These are phyloP conservation scores for Davidsoniella australis DNA, from an alignment of 2,329 filamentous ascomycete species.

Conservation along the genomic window DNA sequence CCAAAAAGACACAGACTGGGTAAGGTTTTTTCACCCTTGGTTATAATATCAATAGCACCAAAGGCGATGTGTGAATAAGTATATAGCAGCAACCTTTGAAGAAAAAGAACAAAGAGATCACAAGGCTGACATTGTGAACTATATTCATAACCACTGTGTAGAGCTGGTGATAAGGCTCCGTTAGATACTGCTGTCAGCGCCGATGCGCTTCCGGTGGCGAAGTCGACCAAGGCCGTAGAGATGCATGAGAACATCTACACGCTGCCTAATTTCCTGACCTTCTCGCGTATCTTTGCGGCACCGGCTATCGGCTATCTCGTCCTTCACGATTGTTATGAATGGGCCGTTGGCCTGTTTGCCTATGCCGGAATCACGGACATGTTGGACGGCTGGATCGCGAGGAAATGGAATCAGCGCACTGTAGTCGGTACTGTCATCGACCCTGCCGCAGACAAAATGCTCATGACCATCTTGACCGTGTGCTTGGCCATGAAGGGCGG, in stretches of 20 bases:
- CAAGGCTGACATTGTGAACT: no score
- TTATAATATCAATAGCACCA: no score
- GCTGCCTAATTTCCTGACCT: slow-evolving; percentile 82
- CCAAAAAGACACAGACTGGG: no score
- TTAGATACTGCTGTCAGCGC: not conserved
- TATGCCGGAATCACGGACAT: slow-evolving; percentile 87
- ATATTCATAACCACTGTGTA: no score
- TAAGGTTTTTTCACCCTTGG: no score
- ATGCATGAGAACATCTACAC: slow-evolving; percentile 87
- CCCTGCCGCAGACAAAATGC: slow-evolving; percentile 87
- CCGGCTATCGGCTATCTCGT: slow-evolving; percentile 81
- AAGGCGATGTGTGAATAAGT: no score
- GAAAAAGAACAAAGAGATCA: no score
- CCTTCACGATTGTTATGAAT: slow-evolving; percentile 61
- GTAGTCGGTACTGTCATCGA: slow-evolving; percentile 91
- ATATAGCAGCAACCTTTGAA: no score
- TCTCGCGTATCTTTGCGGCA: slow-evolving; percentile 66
- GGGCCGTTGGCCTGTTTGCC: slow-evolving; percentile 70
- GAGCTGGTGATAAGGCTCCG: not conserved
- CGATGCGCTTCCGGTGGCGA: slow-evolving; percentile 6
- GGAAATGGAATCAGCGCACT: slow-evolving; percentile 72
- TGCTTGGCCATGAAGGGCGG: slow-evolving; percentile 69
- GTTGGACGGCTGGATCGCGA: slow-evolving; percentile 85
- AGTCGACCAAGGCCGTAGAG: slow-evolving; percentile 2
- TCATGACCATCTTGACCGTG: slow-evolving; percentile 87